Conservation (phyloP, 768 basidiomycete genomes). For the Fomitopsis pulvina region DNA sequence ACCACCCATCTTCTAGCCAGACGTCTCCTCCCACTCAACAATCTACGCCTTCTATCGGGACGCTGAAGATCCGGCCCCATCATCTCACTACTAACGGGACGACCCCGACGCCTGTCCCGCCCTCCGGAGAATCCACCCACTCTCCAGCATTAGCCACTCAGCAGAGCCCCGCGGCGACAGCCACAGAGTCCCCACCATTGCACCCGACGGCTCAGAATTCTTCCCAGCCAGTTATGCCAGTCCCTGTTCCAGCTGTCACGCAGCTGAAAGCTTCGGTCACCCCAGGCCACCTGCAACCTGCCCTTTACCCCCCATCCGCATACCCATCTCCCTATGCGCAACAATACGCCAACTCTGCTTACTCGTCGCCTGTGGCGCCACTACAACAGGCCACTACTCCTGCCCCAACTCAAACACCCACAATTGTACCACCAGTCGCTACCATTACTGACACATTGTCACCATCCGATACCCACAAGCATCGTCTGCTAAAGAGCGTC, state of each 20-base stretch:
- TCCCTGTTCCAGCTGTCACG: conserved; percentile 17
- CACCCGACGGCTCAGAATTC: conserved; percentile 18
- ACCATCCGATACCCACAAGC: conserved; percentile 6
- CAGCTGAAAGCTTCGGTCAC: conserved; percentile 7
- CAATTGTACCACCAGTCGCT: conserved; percentile 4
- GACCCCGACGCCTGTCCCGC: neutral
- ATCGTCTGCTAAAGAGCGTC: conserved; percentile 38
- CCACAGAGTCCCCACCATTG: conserved; percentile 16
- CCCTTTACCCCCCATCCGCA: conserved; percentile 10
- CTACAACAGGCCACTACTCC: conserved; percentile 17
- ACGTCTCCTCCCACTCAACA: conserved; percentile 9
- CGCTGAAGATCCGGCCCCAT: conserved; percentile 2
- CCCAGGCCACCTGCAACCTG: conserved; percentile 15
- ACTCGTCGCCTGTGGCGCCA: conserved; percentile 25
- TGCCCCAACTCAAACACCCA: conserved; percentile 19
- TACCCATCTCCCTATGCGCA: conserved; percentile 14
- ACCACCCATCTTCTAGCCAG: conserved; percentile 1
- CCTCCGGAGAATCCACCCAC: conserved; percentile 3
- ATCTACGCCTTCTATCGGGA: conserved; percentile 1
- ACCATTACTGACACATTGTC: conserved; percentile 12
- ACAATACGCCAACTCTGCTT: conserved; percentile 52
- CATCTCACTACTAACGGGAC: conserved; percentile 1
- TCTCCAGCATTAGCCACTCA: conserved; percentile 5
- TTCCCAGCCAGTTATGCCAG: conserved; percentile 1
- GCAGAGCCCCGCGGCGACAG: conserved; percentile 17